phyloP scores from a whole-genome alignment of 2,329 filamentous ascomycete genomes.

The Trichoderma sp. region DNA sequence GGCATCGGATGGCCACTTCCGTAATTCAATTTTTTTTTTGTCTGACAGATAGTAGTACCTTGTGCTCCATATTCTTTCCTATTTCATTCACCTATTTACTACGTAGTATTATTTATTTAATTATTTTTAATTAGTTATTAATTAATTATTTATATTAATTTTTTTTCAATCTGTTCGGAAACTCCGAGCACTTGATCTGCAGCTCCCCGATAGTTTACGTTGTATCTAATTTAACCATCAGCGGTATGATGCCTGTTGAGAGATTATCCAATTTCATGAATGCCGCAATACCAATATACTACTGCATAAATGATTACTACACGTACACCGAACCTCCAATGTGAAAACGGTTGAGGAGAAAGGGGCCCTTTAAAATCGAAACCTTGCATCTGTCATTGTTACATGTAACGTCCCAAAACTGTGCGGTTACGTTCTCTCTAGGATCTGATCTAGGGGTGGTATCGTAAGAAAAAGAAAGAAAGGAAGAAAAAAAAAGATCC shows the following conservation, averaged over 20 bases:
- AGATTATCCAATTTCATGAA: background rate
- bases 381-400: background rate
- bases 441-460: constrained; percentile 14
- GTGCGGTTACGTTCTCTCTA: constrained; percentile 5
- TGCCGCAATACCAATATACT: background rate
- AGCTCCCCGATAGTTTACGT: background rate
- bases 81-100: background rate
- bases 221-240: background rate
- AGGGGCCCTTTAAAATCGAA: background rate
- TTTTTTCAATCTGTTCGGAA: background rate
- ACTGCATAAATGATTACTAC: background rate
- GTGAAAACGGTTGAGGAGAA: too few species aligned
- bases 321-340: background rate
- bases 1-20: background rate
- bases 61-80: background rate
- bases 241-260: background rate
- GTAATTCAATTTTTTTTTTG: background rate
- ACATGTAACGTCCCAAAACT: background rate
- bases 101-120: too few species aligned
- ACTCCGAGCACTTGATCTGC: background rate
- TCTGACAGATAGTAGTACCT: background rate
- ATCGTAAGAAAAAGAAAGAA: constrained; percentile 10
- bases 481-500: background rate
- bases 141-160: background rate
- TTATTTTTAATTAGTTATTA: background rate